phyloP scores from a whole-genome alignment of 2,329 filamentous ascomycete species.

The Pezicula carpinea region DNA sequence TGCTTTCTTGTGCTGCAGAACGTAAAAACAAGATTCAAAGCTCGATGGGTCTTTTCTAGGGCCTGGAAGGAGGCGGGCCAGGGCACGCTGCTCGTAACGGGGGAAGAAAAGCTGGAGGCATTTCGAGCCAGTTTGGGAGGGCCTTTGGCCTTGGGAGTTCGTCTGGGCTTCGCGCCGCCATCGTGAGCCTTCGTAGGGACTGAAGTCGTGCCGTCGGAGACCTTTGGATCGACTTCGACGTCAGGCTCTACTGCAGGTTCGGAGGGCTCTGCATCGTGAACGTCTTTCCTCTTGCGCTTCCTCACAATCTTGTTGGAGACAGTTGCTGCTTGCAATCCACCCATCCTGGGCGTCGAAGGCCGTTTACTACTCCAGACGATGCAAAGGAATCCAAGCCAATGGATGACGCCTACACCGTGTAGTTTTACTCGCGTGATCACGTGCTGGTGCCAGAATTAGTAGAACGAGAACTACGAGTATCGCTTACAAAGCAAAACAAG shows the following conservation, averaged over 20 bases:
- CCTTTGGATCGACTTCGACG: slow-evolving; percentile 6
- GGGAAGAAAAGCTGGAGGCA: slow-evolving; percentile 18
- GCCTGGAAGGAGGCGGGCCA: slow-evolving; percentile 75
- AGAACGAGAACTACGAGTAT: too few relatives aligned
- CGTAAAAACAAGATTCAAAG: slow-evolving; percentile 88
- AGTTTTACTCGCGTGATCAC: too few relatives aligned
- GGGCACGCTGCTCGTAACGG: slow-evolving; percentile 20
- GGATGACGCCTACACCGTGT: background rate
- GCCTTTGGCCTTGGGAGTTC: slow-evolving; percentile 33
- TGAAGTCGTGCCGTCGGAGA: slow-evolving; percentile 30
- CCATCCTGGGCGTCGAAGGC: slow-evolving; percentile 11
- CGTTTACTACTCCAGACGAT: slow-evolving; percentile 7
- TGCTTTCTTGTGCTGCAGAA: slow-evolving; percentile 94
- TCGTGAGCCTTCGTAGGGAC: slow-evolving; percentile 53
- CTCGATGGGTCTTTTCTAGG: slow-evolving; percentile 73
- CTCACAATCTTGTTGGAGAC: slow-evolving; percentile 36
- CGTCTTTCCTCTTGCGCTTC: slow-evolving; percentile 34
- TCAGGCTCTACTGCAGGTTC: background rate
- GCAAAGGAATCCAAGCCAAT: background rate
- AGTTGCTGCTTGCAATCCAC: slow-evolving; percentile 40
- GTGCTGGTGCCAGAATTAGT: background rate
- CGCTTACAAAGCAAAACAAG: too few relatives aligned
- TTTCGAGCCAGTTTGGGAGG: slow-evolving; percentile 17
- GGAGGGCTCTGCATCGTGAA: slow-evolving; percentile 18
- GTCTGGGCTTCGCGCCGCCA: slow-evolving; percentile 42